These are phyloP conservation scores for Fusarium sp. DNA, from an alignment of 2,329 filamentous ascomycete species.

Conservation along the genomic window DNA sequence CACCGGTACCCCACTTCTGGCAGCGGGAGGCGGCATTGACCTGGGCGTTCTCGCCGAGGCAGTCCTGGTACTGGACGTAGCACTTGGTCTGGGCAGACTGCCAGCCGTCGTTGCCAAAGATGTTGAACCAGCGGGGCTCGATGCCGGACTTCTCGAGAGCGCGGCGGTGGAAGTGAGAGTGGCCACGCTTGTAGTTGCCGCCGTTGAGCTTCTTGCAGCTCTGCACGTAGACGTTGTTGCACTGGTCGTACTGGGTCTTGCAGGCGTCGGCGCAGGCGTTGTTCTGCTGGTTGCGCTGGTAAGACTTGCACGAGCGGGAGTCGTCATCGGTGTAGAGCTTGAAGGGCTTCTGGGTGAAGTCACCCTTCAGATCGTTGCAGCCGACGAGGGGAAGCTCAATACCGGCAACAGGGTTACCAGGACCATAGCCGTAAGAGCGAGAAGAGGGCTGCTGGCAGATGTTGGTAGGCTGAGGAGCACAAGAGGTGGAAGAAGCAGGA, in stretches of 20 bases:
- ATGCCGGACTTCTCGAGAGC: slow-evolving; percentile 40
- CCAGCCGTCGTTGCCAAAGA: slow-evolving; percentile 47
- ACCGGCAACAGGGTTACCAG: slow-evolving; percentile 67
- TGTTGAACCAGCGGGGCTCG: slow-evolving; percentile 42
- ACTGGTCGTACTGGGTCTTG: slow-evolving; percentile 63
- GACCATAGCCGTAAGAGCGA: slow-evolving; percentile 74
- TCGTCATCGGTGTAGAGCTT: slow-evolving; percentile 64
- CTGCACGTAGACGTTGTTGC: slow-evolving; percentile 61
- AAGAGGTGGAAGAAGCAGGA: slow-evolving; percentile 48
- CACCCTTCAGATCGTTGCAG: slow-evolving; percentile 63
- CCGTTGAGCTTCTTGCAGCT: slow-evolving; percentile 55
- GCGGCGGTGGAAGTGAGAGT: slow-evolving; percentile 41
- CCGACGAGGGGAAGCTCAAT: slow-evolving; percentile 64
- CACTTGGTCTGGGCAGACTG: slow-evolving; percentile 56
- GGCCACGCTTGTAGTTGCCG: slow-evolving; percentile 34
- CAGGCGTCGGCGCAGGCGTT: slow-evolving; percentile 65
- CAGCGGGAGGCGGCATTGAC: slow-evolving; percentile 55
- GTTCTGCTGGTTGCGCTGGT: slow-evolving; percentile 50
- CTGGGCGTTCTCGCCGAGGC: slow-evolving; percentile 55
- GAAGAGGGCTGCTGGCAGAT: slow-evolving; percentile 66
- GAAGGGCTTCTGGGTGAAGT: slow-evolving; percentile 59
- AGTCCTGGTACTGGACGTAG: slow-evolving; percentile 62
- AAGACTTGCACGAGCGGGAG: slow-evolving; percentile 57
- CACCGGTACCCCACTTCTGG: slow-evolving; percentile 48
- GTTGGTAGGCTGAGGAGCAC: slow-evolving; percentile 61